Base-by-base conservation (phyloP, 2,329 filamentous ascomycete genomes). In the Calonectria henricotiae region DNA sequence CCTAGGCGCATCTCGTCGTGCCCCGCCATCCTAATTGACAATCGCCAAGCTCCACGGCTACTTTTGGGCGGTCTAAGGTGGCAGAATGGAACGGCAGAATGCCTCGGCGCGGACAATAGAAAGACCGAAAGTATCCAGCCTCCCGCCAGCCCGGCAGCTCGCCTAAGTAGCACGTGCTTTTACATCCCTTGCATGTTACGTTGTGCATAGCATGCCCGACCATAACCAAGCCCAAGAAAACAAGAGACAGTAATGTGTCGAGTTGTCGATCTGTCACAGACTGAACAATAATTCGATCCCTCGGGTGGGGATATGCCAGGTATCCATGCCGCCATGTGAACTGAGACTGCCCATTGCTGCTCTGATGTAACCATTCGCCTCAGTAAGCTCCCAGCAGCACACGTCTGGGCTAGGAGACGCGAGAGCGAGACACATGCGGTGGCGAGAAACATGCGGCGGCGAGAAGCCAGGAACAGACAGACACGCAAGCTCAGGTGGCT, bases 1-100 rank as follows among this genome's bases (percentile, higher is more conserved):
- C 51, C 51, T 58, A 58, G 51, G 51, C 51, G 51, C 51, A 58
- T 58, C 51, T 58, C 32, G 51, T 58, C 32, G 51, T 58, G 51
- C 51, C 51, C 51, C 51, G 51, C 51, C 51, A 58, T 58, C 51
- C 51, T 37, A 58, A 58, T 58, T 58, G 32, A 58, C 51, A 58
- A 58, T 58, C 32, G 35, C 51, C 35, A n/a, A 58, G 51, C 51
- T 58, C 51, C 51, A 58, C 51, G 51, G 51, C 32, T 37, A 58
- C 51, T 58, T 58, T 58, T 58, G 51, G 51, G 51, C 51, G 51
- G 51, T 58, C 51, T 58, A 23, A 20, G 51, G 17, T 13, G 51
- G 51, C 51, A 58, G 51, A 37, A 58, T 15, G 35, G 25, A 17
- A 11, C 37, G 20, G 6, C 20, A 58, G 51, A 58, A 39, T 25